phyloP scores from a whole-genome alignment of 495 filamentous ascomycete species.

The Hamigera avellanea region DNA sequence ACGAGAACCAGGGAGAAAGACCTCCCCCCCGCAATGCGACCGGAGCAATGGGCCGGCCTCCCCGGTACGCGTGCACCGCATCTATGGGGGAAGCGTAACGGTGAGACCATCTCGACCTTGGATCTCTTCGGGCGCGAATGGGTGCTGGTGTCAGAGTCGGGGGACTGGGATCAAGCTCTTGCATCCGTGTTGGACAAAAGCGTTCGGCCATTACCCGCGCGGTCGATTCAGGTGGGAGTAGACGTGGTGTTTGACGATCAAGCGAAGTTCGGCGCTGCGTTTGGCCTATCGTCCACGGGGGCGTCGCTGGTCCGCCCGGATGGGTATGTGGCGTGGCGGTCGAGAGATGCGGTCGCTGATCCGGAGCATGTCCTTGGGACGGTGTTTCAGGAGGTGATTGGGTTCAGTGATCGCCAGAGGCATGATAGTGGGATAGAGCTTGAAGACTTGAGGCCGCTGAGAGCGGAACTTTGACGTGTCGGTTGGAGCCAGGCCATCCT shows the following conservation, averaged over 20 bases:
- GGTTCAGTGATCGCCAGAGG: not conserved
- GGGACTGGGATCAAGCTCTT: slow-evolving; percentile 6
- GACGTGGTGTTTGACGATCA: slow-evolving; percentile 3
- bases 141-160: slow-evolving; percentile 8
- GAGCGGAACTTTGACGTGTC: not conserved
- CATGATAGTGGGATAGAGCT: too few species aligned
- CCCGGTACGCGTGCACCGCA: slow-evolving; percentile 20
- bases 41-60: slow-evolving; percentile 17
- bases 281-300: slow-evolving; percentile 11
- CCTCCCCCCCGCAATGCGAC: slow-evolving; percentile 10
- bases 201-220: not conserved
- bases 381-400: slow-evolving; percentile 1
- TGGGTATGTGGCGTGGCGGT: slow-evolving; percentile 20
- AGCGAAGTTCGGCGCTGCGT: slow-evolving; percentile 3
- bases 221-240: slow-evolving; percentile 5
- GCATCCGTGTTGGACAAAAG: slow-evolving; percentile 1
- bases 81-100: slow-evolving; percentile 9
- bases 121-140: slow-evolving; percentile 11
- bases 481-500: too few species aligned
- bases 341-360: slow-evolving; percentile 3
- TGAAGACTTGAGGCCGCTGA: not conserved
- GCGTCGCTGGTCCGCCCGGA: slow-evolving; percentile 17
- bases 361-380: not conserved
- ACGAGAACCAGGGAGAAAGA: not conserved
- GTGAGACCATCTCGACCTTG: slow-evolving; percentile 7